Conservation (phyloP, 2,329 filamentous ascomycete genomes). For the Phyllosticta ampelicida region DNA sequence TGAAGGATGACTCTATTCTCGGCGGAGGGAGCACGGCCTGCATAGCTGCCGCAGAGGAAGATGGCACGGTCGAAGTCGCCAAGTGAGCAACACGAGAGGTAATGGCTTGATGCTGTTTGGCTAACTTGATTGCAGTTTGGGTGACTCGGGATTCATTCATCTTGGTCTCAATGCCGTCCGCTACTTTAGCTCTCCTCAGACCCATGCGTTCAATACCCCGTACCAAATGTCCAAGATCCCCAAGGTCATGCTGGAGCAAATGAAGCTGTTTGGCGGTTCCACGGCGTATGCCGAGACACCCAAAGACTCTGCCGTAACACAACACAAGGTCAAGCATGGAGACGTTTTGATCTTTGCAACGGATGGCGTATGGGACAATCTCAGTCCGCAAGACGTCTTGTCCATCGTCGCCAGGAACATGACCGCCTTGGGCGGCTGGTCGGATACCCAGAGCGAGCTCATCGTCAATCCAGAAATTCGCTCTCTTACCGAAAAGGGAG, state of each 20-base stretch:
- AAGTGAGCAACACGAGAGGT: conserved; percentile 41
- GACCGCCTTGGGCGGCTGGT: conserved; percentile 65
- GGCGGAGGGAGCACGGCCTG: conserved; percentile 90
- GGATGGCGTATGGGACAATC: conserved; percentile 92
- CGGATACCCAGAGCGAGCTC: conserved; percentile 40
- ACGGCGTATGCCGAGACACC: conserved; percentile 70
- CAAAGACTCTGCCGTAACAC: conserved; percentile 68
- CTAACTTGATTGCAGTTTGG: conserved; percentile 42
- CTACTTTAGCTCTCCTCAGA: conserved; percentile 73
- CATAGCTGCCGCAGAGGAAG: conserved; percentile 62
- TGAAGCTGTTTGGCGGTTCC: conserved; percentile 64
- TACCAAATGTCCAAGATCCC: conserved; percentile 89
- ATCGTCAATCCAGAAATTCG: conserved; percentile 51
- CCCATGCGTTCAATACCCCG: conserved; percentile 94
- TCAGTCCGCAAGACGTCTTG: conserved; percentile 82
- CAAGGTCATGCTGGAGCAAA: conserved; percentile 64
- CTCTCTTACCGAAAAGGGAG: conserved; percentile 40
- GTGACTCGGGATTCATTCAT: conserved; percentile 88
- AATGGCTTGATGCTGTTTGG: not conserved
- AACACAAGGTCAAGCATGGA: conserved; percentile 70
- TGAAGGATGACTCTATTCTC: conserved; percentile 57
- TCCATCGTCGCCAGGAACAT: conserved; percentile 68
- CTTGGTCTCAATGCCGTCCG: conserved; percentile 78
- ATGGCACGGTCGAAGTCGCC: conserved; percentile 73
- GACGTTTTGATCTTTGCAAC: conserved; percentile 91